A percentile compares a stretch with the other conserved stretches of the same genome.
Conservation (phyloP, 208 protist genomes). For the Kentomonas sorsogonicus region DNA sequence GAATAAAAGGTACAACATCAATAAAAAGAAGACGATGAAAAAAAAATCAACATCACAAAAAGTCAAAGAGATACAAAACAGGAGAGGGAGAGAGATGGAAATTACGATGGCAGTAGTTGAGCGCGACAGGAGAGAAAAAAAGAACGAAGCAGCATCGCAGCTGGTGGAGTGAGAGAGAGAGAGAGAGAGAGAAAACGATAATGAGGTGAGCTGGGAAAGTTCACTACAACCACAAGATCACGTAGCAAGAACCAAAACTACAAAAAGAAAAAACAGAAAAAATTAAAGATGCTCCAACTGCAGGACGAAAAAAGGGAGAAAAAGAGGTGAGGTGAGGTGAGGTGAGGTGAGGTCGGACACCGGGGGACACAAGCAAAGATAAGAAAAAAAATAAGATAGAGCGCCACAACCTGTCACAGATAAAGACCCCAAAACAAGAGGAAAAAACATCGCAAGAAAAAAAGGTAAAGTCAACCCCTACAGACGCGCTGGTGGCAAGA, state of each 20-base stretch:
- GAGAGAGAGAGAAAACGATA: conserved; percentile 7
- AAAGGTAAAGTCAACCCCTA: too few species aligned
- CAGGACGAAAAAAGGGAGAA: conserved; percentile 1
- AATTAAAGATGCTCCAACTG: neutral
- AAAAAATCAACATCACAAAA: neutral
- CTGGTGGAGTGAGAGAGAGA: neutral
- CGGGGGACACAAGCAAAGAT: neutral
- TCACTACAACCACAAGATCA: too few species aligned
- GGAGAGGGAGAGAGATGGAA: neutral
- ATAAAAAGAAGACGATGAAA: conserved; percentile 6
- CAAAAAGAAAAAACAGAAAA: neutral
- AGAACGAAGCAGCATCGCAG: neutral
- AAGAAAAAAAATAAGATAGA: conserved; percentile 7
- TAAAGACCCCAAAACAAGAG: too few species aligned
- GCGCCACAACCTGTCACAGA: too few species aligned
- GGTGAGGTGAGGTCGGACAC: neutral
- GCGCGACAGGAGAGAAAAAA: neutral
- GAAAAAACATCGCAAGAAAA: too few species aligned
- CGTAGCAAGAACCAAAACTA: neutral
- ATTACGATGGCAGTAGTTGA: too few species aligned
- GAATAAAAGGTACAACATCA: neutral
- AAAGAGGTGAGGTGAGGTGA: neutral
- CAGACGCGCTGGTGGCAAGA: too few species aligned
- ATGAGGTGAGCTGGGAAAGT: neutral
- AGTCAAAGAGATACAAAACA: neutral